Conservation (phyloP, 176 grass and related monocot species). For the Hsuehochloa calcarea region DNA sequence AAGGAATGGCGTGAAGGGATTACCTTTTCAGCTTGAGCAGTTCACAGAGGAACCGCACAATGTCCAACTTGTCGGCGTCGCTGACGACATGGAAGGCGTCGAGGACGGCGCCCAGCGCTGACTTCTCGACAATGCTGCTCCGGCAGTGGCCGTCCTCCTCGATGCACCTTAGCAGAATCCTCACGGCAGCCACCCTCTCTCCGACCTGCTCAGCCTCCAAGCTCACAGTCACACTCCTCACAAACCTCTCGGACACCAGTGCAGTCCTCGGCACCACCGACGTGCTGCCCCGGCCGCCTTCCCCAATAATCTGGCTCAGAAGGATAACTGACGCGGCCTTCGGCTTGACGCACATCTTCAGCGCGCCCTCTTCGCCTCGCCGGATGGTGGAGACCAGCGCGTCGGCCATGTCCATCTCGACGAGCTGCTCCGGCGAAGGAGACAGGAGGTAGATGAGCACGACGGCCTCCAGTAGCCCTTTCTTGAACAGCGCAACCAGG, state of each 20-base stretch:
- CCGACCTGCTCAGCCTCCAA: slow-evolving; percentile 44
- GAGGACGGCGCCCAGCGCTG: slow-evolving; percentile 31
- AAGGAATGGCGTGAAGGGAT: neutral
- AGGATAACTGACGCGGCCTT: slow-evolving; percentile 61
- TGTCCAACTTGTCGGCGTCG: slow-evolving; percentile 50
- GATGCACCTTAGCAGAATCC: slow-evolving; percentile 51
- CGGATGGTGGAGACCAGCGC: slow-evolving; percentile 45
- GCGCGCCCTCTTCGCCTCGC: slow-evolving; percentile 31
- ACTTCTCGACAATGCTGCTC: slow-evolving; percentile 50
- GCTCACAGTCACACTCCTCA: slow-evolving; percentile 38
- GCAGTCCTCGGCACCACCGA: slow-evolving; percentile 24
- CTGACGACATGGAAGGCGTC: slow-evolving; percentile 52
- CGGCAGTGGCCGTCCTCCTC: slow-evolving; percentile 53
- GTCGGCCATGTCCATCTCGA: slow-evolving; percentile 61
- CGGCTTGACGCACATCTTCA: slow-evolving; percentile 57
- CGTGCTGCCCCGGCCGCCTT: slow-evolving; percentile 23
- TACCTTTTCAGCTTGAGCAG: slow-evolving; percentile 62
- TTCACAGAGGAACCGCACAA: slow-evolving; percentile 56
- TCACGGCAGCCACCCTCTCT: slow-evolving; percentile 44
- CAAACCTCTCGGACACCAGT: slow-evolving; percentile 46
- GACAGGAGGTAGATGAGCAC: slow-evolving; percentile 51
- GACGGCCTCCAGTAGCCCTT: slow-evolving; percentile 50
- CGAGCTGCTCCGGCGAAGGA: slow-evolving; percentile 44
- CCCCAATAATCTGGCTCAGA: slow-evolving; percentile 44
- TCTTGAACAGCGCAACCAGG: slow-evolving; percentile 73